A percentile compares a stretch with the other conserved stretches of the same genome.
phyloP scores from a whole-genome alignment of 257 asterid species.

The Nicotiana benthamiana region DNA sequence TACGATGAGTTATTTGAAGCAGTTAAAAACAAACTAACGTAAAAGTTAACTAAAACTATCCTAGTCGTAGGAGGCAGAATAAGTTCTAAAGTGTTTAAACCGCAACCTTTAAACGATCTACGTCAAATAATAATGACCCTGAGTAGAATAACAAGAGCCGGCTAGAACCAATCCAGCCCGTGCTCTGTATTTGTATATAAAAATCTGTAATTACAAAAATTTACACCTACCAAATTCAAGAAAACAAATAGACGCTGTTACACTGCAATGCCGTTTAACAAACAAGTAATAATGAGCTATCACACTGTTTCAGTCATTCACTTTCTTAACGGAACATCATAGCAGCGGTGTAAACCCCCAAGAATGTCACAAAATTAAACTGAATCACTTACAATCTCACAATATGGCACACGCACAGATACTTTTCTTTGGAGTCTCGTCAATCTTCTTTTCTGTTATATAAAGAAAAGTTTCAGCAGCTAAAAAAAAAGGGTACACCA shows the following conservation, averaged over 20 bases:
- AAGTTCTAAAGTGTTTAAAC: neutral
- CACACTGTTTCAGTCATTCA: neutral
- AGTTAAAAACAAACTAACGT: too few relatives aligned
- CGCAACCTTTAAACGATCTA: neutral
- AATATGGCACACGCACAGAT: neutral
- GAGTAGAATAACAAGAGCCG: neutral
- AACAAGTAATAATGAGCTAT: neutral
- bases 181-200: neutral
- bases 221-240: slow-evolving; percentile 1
- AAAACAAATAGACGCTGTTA: neutral
- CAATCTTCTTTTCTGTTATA: slow-evolving; percentile 6
- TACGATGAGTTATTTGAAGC: too few relatives aligned
- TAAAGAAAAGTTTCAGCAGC: slow-evolving; percentile 2
- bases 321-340: neutral
- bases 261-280: neutral
- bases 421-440: neutral
- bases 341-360: neutral
- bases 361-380: neutral
- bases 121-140: neutral
- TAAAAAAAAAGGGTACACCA: neutral
- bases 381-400: slow-evolving; percentile 3
- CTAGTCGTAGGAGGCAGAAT: neutral
- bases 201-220: neutral
- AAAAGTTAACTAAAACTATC: too few relatives aligned
- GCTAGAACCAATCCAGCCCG: neutral